These are phyloP conservation scores for Pythium grandisporangium DNA, from an alignment of 352 stramenopile genomes.

Conservation along the genomic window DNA sequence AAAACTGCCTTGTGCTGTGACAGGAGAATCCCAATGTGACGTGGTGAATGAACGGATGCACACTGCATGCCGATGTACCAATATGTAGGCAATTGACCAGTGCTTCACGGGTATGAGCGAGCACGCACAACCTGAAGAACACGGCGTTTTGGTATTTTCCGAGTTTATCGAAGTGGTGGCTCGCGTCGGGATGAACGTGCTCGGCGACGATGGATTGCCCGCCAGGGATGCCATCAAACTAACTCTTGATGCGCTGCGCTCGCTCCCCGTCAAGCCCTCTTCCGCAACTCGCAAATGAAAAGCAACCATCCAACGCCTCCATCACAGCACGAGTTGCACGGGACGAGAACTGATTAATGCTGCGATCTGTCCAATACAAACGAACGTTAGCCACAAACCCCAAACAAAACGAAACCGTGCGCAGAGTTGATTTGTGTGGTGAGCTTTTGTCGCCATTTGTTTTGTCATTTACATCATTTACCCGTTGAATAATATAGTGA, in stretches of 20 bases:
- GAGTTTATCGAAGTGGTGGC: constrained; percentile 66
- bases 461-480: constrained; percentile 1
- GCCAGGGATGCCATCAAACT: constrained; percentile 66
- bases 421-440: no score
- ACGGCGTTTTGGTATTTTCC: constrained; percentile 51
- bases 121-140: constrained; percentile 14
- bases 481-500: no score
- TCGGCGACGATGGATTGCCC: constrained; percentile 49
- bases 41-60: not conserved
- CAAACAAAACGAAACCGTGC: no score
- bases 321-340: no score
- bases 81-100: constrained; percentile 48
- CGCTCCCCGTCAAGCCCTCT: constrained; percentile 23
- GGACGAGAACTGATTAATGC: no score
- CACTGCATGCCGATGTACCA: no score
- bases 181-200: constrained; percentile 49
- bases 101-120: constrained; percentile 49
- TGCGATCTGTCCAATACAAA: not conserved
- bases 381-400: no score
- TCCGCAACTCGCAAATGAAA: constrained; percentile 19
- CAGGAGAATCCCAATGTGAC: no score
- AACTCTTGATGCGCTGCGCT: constrained; percentile 60
- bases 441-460: no score
- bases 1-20: no score
- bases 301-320: not conserved